Base-by-base conservation (phyloP, 768 basidiomycete species). In the Suillus hirtellus region DNA sequence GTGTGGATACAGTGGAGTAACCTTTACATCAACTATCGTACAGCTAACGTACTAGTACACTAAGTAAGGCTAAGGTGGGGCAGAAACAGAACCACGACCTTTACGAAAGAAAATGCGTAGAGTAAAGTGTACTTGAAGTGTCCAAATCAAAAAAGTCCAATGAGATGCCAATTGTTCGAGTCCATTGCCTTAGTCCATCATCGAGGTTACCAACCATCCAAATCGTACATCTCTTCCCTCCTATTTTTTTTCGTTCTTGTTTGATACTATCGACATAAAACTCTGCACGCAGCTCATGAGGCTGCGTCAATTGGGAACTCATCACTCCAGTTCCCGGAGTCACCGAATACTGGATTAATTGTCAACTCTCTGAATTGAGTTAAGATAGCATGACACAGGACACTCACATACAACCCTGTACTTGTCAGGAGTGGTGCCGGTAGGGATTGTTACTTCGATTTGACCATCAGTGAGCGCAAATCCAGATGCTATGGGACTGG, bases 241-340 rank as follows among this genome's bases (percentile, higher is more conserved):
- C 24, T 2, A 42, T 19, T 10, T 27, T 40, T 40, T 31, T 31
- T 31, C 1, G 12, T 19, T 58, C 10, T 58, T 11, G 19, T 58
- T 17, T 40, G 40, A 6, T 1, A 19, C 42, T 19, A 9, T 42
- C 14, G 24, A 58, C 19, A 19, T 1, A 35, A 17, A 58, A 27
- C 5, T 3, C 27, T 42, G 27, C 40, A 27, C 11, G 24, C 17
- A 42, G 40, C 40, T 74, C 63, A 62, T 24, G 60, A 5, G 24
- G 64, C 61, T 42, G 44, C 44, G 17, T 47, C 4, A 63, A 87
- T 86, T 14, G 76, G 76, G 67, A 86, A 86, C 50, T 60, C 17
- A 8, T 71, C 72, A 35, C 84, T 80, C 59, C 73, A 79, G 67
- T 85, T 81, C 38, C 84, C 84, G 58, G 83, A 85, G 67, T 86